Evolutionary conservation across 192 early-diverging fungal species (phyloP), one percentile per base, ranked within the genome.

Genomic region (Coemansia sp.): DNA sequence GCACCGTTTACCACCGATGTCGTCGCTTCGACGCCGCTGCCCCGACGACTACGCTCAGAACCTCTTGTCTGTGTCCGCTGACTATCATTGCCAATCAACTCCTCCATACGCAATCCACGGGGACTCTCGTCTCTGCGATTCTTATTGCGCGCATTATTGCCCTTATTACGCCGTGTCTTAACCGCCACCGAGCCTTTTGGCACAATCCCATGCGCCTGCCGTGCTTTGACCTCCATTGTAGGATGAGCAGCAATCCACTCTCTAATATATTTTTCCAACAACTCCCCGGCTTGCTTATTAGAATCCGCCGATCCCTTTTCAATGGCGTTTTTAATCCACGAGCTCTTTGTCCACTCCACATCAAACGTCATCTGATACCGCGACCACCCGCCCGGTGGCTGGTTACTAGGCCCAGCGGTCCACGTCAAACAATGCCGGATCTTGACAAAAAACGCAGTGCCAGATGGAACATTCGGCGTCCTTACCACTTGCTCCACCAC

Each of bases 391-490:
- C 80, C 80, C 2, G 66, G 63, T 12, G 76, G 80, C 58, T 72
- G 51, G 54, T 60, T 61, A 16, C 65, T 49, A 4, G 77, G 72
- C 5, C 76, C 77, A 0, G 61, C 55, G 0, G 84, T 62, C 75
- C 77, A 76, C 45, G 75, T 72, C 22, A 85, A 33, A 48, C 84
- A 85, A 45, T 76, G 75, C 4, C 81, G 66, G 64, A 83, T 73
- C 55, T 85, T 80, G 20, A 77, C 73, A 29, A 68, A 75, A 55
- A 85, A 85, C 45, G 77, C 56, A 12, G 74, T 70, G 1, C 84
- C 84, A 16, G 75, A 81, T 1, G 84, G 84, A 3, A 85, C 68
- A 55, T 81, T 80, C 1, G 81, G 81, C 34, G 84, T 85, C 29
- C 56, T 42, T 7, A 77, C 82, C 22, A 73, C 66, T 14, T 76